A percentile compares a stretch with the other conserved stretches of the same genome.
Evolutionary conservation across 768 basidiomycete species (phyloP).

Genomic region (Pulveroboletus sp.): DNA sequence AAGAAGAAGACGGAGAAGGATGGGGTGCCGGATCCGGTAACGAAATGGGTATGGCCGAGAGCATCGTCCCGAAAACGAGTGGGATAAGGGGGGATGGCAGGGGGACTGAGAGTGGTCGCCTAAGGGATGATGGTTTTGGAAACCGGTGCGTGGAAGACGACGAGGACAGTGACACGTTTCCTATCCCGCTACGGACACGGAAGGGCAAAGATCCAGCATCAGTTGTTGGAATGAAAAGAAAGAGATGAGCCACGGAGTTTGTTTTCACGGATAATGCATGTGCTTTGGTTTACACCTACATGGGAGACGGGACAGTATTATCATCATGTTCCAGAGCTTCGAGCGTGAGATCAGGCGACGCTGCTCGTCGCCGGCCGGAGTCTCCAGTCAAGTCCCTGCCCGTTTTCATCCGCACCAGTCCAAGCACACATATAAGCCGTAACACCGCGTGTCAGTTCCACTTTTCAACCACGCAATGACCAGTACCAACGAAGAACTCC

Average conservation of each 20-base stretch:
- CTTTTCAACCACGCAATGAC: constrained; percentile 23
- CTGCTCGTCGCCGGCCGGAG: constrained; percentile 6
- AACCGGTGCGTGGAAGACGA: constrained; percentile 45
- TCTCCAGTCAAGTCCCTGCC: constrained; percentile 5
- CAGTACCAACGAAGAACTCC: constrained; percentile 50
- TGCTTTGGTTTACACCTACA: constrained; percentile 11
- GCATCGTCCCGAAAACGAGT: constrained; percentile 57
- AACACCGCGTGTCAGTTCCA: background rate
- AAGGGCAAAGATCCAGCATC: constrained; percentile 53
- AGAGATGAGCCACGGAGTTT: constrained; percentile 44
- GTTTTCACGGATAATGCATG: background rate
- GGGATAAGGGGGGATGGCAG: constrained; percentile 48
- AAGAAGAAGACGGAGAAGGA: constrained; percentile 39
- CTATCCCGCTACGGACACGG: constrained; percentile 65
- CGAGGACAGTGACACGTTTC: constrained; percentile 67
- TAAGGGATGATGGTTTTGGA: constrained; percentile 7
- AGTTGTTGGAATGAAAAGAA: constrained; percentile 55
- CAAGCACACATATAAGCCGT: constrained; percentile 9
- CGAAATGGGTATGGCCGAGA: constrained; percentile 46
- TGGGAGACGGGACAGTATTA: background rate
- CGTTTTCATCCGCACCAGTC: constrained; percentile 20
- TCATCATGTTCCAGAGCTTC: constrained; percentile 24
- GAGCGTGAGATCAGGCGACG: constrained; percentile 22
- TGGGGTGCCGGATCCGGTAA: constrained; percentile 45
- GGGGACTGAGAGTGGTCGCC: constrained; percentile 21